Base-by-base conservation (phyloP, 345 rosid species). In the Aquilaria sinensis region DNA sequence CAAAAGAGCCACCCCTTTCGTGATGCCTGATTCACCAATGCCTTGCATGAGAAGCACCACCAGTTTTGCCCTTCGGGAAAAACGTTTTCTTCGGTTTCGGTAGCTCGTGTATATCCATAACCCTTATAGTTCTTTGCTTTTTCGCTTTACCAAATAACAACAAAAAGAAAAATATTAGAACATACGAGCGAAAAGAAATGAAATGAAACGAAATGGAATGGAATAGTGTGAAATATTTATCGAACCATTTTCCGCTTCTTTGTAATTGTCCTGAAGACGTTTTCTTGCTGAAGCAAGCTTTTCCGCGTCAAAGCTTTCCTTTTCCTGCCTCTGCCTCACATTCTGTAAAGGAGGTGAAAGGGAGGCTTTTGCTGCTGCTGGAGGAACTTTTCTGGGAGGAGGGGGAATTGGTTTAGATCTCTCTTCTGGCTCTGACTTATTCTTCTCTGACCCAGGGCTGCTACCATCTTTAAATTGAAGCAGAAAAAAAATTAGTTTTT, bases 71-170 rank as follows among this genome's bases (percentile, higher is more conserved):
- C 87, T 85, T 89, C 31, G 82, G 78, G 64, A 91, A 89, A 87
- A 84, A 95, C 66, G 88, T 62, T 49, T 90, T 95, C 92, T 84
- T 91, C 57, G 96, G 90, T 79, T 95, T 95, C 59, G 99, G 99
- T 64, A 95, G 75, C 75, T 95, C 96, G 53, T 89, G 93, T 74
- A 95, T 87, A 78, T 84, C 99, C 99, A 95, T 95, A 88, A 95
- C 96, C 75, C 84, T 96, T 69, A 95, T 87, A 29, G 93, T 95
- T 83, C 99, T 84, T 83, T 95, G 99, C 90, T 73, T 95, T 82
- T 91, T 95, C 43, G 96, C 99, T 95, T 83, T 77, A 87, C 60
- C 64, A 58, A 67, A 53, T 48, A 58, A 62, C 61, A 72, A 64
- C 71, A 61, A 8, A 53, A 70, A 52, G 62, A 67, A 47, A 61